These are phyloP conservation scores for Scheffersomyces insectosa DNA, from an alignment of 1,139 yeast species.

Conservation along the genomic window DNA sequence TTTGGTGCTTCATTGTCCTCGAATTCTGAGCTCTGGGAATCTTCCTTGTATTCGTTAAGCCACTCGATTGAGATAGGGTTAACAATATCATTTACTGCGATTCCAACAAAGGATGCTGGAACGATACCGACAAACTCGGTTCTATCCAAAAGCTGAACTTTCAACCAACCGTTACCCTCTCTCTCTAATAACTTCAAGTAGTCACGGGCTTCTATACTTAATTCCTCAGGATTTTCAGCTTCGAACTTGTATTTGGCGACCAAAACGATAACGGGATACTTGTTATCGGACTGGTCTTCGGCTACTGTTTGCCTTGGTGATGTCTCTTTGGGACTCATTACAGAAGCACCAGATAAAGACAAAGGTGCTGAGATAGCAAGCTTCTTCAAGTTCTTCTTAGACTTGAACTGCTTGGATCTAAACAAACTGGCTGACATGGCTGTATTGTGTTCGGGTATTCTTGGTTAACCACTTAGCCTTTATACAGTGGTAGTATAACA, in stretches of 20 bases:
- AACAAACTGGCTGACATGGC: constrained; percentile 31
- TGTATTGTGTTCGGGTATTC: not conserved
- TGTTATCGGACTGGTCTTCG: not conserved
- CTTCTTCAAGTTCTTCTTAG: constrained; percentile 30
- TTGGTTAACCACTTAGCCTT: not conserved
- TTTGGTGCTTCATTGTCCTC: not conserved
- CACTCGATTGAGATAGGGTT: constrained; percentile 21
- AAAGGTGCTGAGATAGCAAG: constrained; percentile 32
- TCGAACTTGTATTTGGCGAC: constrained; percentile 17
- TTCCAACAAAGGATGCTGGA: constrained; percentile 25
- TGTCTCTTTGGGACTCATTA: not conserved
- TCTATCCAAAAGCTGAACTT: constrained; percentile 22
- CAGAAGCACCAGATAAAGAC: constrained; percentile 6
- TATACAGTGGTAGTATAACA: not conserved
- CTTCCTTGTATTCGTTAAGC: constrained; percentile 12
- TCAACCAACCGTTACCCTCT: constrained; percentile 27
- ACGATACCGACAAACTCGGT: constrained; percentile 18
- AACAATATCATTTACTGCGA: constrained; percentile 21
- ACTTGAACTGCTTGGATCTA: constrained; percentile 27
- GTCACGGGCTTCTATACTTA: constrained; percentile 18
- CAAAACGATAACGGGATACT: constrained; percentile 14
- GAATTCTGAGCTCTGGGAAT: not conserved
- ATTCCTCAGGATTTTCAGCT: constrained; percentile 17
- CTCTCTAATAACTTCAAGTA: constrained; percentile 21
- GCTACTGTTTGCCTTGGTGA: not conserved